Base-by-base conservation (phyloP, 2,329 filamentous ascomycete genomes). In the Elsinoe batatas region DNA sequence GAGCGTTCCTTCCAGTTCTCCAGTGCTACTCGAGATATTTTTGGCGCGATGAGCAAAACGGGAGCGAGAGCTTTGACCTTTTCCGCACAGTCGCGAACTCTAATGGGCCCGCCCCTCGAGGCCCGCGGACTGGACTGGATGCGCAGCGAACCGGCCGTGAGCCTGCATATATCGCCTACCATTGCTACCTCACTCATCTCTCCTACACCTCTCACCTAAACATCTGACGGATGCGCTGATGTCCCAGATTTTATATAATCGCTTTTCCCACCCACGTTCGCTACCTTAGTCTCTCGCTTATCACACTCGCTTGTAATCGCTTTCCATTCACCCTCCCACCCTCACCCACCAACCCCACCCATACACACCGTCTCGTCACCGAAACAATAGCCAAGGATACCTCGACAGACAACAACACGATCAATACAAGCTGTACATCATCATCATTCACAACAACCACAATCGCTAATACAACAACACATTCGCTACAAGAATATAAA, bases 201-300 rank as follows among this genome's bases (percentile, higher is more conserved):
- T 17, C 42, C 32, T 13, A 13, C 40, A 26, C 32, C 53, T 44
- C 53, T 43, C 26, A 43, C 51, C 36, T n/a, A 17, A 35, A 17
- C 51, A 36, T 54, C 51, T 36, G 10, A 17, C 51, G 36, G 26
- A 55, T 55, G 53, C 40, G 26, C 22, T 55, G 53, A 55, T 44
- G 47, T 47, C 53, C n/a, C 26, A 35, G 22, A 15, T 44, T 38
- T 55, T 44, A 47, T 55, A 55, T 55, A 55, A 55, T 55, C 53
- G 36, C 33, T 47, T 46, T 30, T 55, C 17, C 38, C 26, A 36
- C 38, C 53, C 53, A 46, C 38, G 30, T 46, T 55, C 42, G 40
- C 40, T 47, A 46, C 38, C 26, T 30, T 55, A 44, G 53, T 55
- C 53, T 55, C 53, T 55, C 53, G 53, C 53, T 55, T 46, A 37